Evolutionary conservation across 306 rosid species (phyloP).

Genomic region (Argentina anserina): DNA sequence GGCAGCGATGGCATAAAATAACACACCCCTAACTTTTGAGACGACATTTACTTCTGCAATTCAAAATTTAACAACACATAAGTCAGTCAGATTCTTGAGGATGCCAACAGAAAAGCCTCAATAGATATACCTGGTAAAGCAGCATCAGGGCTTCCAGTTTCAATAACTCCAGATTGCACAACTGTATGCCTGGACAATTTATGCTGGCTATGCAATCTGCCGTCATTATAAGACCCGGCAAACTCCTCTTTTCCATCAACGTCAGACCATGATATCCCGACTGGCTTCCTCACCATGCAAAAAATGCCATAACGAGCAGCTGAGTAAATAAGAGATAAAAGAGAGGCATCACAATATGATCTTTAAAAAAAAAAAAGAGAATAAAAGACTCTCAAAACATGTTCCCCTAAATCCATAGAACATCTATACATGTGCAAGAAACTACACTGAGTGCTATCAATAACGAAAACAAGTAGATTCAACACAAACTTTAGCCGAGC

Average conservation of each 20-base stretch:
- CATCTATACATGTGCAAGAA: not conserved
- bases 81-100: conserved; percentile 9
- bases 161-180: conserved; percentile 58
- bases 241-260: conserved; percentile 30
- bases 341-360: not conserved
- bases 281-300: conserved; percentile 31
- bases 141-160: conserved; percentile 47
- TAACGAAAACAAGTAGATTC: not conserved
- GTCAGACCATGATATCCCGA: conserved; percentile 19
- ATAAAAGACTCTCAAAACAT: not conserved
- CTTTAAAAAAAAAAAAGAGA: not conserved
- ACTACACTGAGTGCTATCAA: not conserved
- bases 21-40: conserved; percentile 68
- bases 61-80: conserved; percentile 11
- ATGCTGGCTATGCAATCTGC: conserved; percentile 24
- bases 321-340: conserved; percentile 21
- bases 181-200: conserved; percentile 33
- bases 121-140: conserved; percentile 50
- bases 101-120: conserved; percentile 5
- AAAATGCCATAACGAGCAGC: conserved; percentile 39
- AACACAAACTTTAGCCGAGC: not conserved
- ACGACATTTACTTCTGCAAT: conserved; percentile 54
- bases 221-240: conserved; percentile 18
- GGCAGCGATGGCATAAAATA: conserved; percentile 62
- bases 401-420: not conserved